A percentile compares a stretch with the other conserved stretches of the same genome.
Conservation (phyloP, 1,139 yeast genomes). For the Candida sojae region DNA sequence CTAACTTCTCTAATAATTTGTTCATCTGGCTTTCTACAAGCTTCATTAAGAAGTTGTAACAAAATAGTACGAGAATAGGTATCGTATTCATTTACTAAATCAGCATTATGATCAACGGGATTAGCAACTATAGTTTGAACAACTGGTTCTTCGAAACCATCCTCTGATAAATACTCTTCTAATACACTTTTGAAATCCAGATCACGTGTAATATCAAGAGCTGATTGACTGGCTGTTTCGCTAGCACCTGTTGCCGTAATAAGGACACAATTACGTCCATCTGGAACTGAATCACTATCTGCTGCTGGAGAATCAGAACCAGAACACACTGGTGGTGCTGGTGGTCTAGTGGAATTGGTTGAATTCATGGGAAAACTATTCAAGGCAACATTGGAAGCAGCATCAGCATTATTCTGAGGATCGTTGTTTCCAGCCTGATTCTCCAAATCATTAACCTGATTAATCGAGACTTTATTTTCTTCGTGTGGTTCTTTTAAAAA, state of each 20-base stretch:
- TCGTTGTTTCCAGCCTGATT: slow-evolving; percentile 2
- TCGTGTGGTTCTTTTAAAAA: neutral
- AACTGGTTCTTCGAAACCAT: slow-evolving; percentile 7
- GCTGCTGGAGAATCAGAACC: neutral
- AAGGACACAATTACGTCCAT: neutral
- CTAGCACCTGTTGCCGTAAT: neutral
- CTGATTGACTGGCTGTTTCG: neutral
- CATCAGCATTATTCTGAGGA: slow-evolving; percentile 2
- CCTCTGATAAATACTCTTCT: slow-evolving; percentile 17
- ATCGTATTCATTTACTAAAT: slow-evolving; percentile 21
- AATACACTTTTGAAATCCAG: slow-evolving; percentile 21
- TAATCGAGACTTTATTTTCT: neutral
- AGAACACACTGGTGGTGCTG: neutral
- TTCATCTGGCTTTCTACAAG: slow-evolving; percentile 14
- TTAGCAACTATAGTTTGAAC: slow-evolving; percentile 17
- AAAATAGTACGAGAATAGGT: slow-evolving; percentile 29
- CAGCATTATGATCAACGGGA: slow-evolving; percentile 15
- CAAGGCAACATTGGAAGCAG: slow-evolving; percentile 14
- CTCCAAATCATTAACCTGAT: slow-evolving; percentile 9
- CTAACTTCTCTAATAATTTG: slow-evolving; percentile 23
- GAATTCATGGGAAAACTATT: slow-evolving; percentile 16
- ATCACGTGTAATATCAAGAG: slow-evolving; percentile 2
- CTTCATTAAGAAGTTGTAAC: slow-evolving; percentile 26
- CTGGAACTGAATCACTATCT: neutral
- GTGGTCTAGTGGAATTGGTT: neutral